A percentile compares a stretch with the other conserved stretches of the same genome.
Evolutionary conservation across 176 grass and related monocot species (phyloP).

Genomic region (Phyllostachys edulis): DNA sequence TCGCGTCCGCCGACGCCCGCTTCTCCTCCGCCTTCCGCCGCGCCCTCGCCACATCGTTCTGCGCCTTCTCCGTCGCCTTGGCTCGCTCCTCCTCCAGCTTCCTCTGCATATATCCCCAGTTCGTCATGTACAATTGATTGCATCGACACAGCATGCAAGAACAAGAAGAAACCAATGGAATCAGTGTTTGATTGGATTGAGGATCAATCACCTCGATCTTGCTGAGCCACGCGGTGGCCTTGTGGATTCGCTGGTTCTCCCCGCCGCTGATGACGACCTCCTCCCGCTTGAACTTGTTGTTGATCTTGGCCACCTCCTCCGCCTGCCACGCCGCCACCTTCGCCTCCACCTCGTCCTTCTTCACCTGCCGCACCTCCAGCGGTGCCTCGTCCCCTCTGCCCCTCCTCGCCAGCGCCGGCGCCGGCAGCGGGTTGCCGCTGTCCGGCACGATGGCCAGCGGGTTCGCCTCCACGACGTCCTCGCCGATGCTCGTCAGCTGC

Average conservation of each 20-base stretch:
- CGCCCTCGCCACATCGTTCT: constrained; percentile 52
- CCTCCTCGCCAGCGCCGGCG: neutral
- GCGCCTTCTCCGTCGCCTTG: constrained; percentile 68
- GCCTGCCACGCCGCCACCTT: constrained; percentile 70
- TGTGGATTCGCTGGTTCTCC: constrained; percentile 57
- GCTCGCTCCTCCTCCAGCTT: constrained; percentile 67
- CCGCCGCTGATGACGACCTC: constrained; percentile 68
- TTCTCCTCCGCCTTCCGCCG: constrained; percentile 59
- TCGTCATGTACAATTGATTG: neutral
- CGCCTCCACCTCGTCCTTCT: constrained; percentile 66
- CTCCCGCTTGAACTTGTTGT: constrained; percentile 60
- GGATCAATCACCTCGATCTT: constrained; percentile 49
- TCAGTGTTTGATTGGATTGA: neutral
- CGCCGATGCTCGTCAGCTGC: constrained; percentile 47
- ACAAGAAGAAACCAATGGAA: neutral
- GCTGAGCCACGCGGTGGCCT: constrained; percentile 43
- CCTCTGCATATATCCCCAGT: constrained; percentile 26
- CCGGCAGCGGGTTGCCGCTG: constrained; percentile 11
- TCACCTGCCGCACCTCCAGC: constrained; percentile 46
- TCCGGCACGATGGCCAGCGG: constrained; percentile 56
- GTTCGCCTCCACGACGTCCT: constrained; percentile 53
- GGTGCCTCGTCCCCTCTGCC: neutral
- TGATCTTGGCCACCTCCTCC: constrained; percentile 59
- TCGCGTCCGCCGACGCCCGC: constrained; percentile 61
- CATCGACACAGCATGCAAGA: neutral